Conservation (phyloP, 2,329 filamentous ascomycete genomes). For the Fusarium pseudonygamai region DNA sequence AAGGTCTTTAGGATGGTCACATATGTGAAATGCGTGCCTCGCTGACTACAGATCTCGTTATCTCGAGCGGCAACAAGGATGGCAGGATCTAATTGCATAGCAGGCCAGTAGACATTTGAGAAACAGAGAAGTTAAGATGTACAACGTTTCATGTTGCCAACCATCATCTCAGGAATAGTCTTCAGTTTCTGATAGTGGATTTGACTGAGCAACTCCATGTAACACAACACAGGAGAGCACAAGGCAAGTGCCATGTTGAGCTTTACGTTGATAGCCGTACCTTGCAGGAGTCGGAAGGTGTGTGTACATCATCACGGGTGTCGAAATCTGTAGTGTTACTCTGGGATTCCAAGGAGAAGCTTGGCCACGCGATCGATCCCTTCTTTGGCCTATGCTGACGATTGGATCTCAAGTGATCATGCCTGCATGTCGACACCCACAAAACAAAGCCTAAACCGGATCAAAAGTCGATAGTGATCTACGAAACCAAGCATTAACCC, state of each 20-base stretch:
- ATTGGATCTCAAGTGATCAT: constrained; percentile 24
- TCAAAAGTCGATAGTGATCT: constrained; percentile 19
- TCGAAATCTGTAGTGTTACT: constrained; percentile 5
- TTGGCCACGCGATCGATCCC: constrained; percentile 11
- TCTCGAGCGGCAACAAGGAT: neutral
- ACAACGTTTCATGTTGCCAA: neutral
- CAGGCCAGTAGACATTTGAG: neutral
- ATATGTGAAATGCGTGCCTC: constrained; percentile 12
- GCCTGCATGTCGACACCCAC: constrained; percentile 18
- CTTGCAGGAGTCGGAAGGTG: neutral
- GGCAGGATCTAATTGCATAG: neutral
- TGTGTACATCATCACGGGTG: neutral
- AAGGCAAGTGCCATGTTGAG: neutral
- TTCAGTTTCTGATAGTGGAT: neutral
- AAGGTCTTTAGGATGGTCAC: constrained; percentile 20
- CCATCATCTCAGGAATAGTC: neutral
- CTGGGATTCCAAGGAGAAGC: neutral
- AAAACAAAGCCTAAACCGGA: constrained; percentile 14
- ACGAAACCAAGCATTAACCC: constrained; percentile 29
- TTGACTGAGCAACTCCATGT: neutral
- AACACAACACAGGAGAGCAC: neutral
- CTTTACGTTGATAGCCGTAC: neutral
- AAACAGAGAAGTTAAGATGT: neutral
- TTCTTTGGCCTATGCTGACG: neutral
- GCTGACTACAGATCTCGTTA: constrained; percentile 1